Evolutionary conservation across 106 monocot genomes (phyloP), one percentile per base, ranked within the genome.

Genomic region (Dioscorea zingiberensis): DNA sequence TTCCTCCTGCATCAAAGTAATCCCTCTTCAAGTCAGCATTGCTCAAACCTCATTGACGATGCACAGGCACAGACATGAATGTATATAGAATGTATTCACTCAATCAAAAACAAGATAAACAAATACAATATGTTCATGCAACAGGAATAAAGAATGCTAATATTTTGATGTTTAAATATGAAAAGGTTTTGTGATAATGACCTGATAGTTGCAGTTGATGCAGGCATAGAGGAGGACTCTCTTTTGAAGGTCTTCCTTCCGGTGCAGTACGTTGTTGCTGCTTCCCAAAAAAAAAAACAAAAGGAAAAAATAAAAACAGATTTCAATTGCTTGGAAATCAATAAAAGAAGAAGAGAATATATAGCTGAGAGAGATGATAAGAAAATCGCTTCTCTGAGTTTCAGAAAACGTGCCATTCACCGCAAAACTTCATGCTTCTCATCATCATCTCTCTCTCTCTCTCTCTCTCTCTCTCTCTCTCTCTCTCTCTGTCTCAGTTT

Each of bases 201-300:
- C 69, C 76, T 76, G 75, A 28, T 69, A 63, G 54, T 75, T 69
- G 46, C 75, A 75, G 63, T 76, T 69, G 61, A 69, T 62, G 69
- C 76, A 76, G 57, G 76, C 76, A 64, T 69, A 76, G 58, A 76
- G 76, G 19, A 76, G 69, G 62, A 70, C 64, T 48, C 64, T 76
- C 57, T 76, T 69, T 2, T 76, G 69, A 63, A 29, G 69, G 58
- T 64, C 64, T 58, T 69, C 76, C 62, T 76, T 76, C 1, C 69
- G 76, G 69, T 69, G 69, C 62, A 76, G 58, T 44, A 76, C 69
- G 3, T 76, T 76, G 58, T 76, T 76, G 56, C 76, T 76, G 26
- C 28, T 19, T 48, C n/a, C 21, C 21, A 67, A 71, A 25, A 24
- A 51, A 30, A 46, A 46, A 47, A 55, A 15, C 10, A 19, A 23